These are phyloP conservation scores for Dillenia suffruticosa DNA, from an alignment of 164 flowering plant genomes.

Conservation along the genomic window DNA sequence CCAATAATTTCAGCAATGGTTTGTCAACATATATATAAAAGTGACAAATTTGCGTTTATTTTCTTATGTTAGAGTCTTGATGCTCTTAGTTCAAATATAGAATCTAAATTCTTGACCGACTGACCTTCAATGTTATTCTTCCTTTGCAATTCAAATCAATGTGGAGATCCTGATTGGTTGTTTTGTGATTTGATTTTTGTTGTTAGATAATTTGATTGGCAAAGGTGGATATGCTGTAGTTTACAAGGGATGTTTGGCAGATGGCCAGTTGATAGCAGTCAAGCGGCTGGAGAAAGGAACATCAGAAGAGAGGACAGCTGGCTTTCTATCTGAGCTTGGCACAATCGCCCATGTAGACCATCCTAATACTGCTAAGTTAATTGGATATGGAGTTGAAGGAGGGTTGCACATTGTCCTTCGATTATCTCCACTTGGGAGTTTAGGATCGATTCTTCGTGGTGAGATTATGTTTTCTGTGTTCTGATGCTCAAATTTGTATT, in stretches of 20 bases:
- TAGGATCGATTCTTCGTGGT: conserved; percentile 77
- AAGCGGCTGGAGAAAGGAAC: conserved; percentile 71
- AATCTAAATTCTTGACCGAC: too few species aligned
- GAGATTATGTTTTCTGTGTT: conserved; percentile 11
- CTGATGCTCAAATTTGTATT: background rate
- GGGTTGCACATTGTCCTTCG: conserved; percentile 93
- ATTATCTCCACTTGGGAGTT: conserved; percentile 84
- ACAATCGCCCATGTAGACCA: conserved; percentile 88
- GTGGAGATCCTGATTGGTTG: conserved; percentile 1
- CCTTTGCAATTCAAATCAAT: too few species aligned
- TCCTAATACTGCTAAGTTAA: conserved; percentile 76
- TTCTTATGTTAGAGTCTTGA: too few species aligned
- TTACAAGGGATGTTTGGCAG: conserved; percentile 66
- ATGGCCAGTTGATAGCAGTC: conserved; percentile 67
- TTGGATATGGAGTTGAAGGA: conserved; percentile 92
- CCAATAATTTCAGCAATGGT: too few species aligned
- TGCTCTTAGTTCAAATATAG: conserved; percentile 8
- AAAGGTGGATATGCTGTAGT: conserved; percentile 96
- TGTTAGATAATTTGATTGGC: conserved; percentile 71
- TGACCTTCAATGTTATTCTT: too few species aligned
- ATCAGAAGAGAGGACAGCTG: conserved; percentile 63
- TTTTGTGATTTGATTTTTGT: background rate
- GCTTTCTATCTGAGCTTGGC: conserved; percentile 88
- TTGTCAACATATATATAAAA: too few species aligned
- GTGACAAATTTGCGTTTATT: too few species aligned